A percentile compares a stretch with the other conserved stretches of the same genome.
phyloP scores from a whole-genome alignment of 345 rosid genomes.

The Brassica napus region Da-Ae NC_063442.1:25944501-25945000 shows the following conservation, averaged over 20 bases:
- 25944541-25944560: conserved; percentile 84
- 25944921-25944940: conserved; percentile 94
- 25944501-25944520: conserved; percentile 64
- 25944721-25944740: conserved; percentile 89
- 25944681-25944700: conserved; percentile 80
- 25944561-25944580: conserved; percentile 76
- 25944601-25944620: conserved; percentile 70
- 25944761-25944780: conserved; percentile 99
- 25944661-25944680: conserved; percentile 96
- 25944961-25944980: conserved; percentile 99
- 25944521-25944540: conserved; percentile 73
- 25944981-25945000: conserved; percentile 88
- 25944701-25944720: conserved; percentile 84
- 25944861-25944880: conserved; percentile 94
- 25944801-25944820: conserved; percentile 79
- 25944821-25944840: conserved; percentile 75
- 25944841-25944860: conserved; percentile 90
- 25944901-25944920: conserved; percentile 96
- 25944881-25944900: conserved; percentile 86
- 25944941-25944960: conserved; percentile 78
- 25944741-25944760: conserved; percentile 79
- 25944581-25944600: conserved; percentile 89
- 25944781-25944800: conserved; percentile 83
- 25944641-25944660: conserved; percentile 87
- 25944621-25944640: conserved; percentile 73